phyloP scores from a whole-genome alignment of 106 monocot species.

The Platanthera guangdongensis region DNA sequence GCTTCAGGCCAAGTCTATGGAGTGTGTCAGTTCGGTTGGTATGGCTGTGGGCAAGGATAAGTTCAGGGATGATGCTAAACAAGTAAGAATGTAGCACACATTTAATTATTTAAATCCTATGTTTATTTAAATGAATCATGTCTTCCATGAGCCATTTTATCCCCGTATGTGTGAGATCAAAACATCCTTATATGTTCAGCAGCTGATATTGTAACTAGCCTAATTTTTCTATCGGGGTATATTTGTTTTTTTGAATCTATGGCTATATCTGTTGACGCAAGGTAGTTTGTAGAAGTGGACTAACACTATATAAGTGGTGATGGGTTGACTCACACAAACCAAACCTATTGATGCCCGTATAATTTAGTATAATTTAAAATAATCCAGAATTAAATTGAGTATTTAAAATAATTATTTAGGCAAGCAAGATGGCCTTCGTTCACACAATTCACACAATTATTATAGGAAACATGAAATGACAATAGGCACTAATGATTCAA shows the following conservation, averaged over 20 bases:
- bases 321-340: too few species aligned
- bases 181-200: not conserved
- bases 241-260: not conserved
- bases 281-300: too few species aligned
- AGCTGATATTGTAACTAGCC: not conserved
- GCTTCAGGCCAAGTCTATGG: slow-evolving; percentile 97
- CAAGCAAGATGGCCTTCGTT: too few species aligned
- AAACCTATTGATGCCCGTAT: too few species aligned
- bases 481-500: too few species aligned
- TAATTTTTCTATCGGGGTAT: not conserved
- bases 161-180: not conserved
- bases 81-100: slow-evolving; percentile 34
- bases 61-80: slow-evolving; percentile 91
- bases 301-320: too few species aligned
- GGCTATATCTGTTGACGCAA: not conserved
- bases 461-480: too few species aligned
- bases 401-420: too few species aligned
- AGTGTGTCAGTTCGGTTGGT: slow-evolving; percentile 93
- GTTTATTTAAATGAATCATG: not conserved
- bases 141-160: not conserved
- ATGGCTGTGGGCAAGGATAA: slow-evolving; percentile 98
- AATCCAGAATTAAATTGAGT: too few species aligned
- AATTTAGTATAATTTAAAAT: too few species aligned
- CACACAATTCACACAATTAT: too few species aligned
- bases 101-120: not conserved